Evolutionary conservation across 148 eudicot genomes (phyloP).

Genomic region (Rhododendron mucronatum): DNA sequence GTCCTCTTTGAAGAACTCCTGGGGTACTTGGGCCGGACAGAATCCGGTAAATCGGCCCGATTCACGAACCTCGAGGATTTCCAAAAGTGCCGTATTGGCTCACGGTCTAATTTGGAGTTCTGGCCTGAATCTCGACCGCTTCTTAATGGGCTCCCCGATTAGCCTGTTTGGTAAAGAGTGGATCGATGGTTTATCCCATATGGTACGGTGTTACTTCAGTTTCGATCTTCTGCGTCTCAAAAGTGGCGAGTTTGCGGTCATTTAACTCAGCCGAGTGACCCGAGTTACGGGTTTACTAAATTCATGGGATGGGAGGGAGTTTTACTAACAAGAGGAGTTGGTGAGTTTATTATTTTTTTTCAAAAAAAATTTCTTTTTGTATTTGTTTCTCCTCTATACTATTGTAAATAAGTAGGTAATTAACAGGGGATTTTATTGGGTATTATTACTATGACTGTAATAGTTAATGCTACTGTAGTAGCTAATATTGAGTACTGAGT

Average conservation of each 20-base stretch:
- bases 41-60: slow-evolving; percentile 26
- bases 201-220: no score
- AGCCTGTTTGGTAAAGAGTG: slow-evolving; percentile 37
- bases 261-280: background rate
- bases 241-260: no score
- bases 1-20: slow-evolving; percentile 61
- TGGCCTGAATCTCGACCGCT: slow-evolving; percentile 68
- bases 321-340: background rate
- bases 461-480: no score
- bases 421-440: background rate
- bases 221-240: no score
- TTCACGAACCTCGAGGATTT: slow-evolving; percentile 57
- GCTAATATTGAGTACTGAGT: slow-evolving; percentile 17
- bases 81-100: slow-evolving; percentile 46
- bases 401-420: background rate
- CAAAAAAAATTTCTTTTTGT: background rate
- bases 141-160: slow-evolving; percentile 32
- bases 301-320: background rate
- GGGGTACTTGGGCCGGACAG: slow-evolving; percentile 48
- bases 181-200: no score
- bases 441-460: background rate
- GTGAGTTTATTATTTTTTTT: background rate
- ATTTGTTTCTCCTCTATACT: background rate
- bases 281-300: background rate
- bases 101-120: slow-evolving; percentile 21